Percentiles rank a stretch among this genome's conserved stretches.
Evolutionary conservation across 768 basidiomycete species (phyloP).

Genomic region (Kwoniella dejecticola): DNA sequence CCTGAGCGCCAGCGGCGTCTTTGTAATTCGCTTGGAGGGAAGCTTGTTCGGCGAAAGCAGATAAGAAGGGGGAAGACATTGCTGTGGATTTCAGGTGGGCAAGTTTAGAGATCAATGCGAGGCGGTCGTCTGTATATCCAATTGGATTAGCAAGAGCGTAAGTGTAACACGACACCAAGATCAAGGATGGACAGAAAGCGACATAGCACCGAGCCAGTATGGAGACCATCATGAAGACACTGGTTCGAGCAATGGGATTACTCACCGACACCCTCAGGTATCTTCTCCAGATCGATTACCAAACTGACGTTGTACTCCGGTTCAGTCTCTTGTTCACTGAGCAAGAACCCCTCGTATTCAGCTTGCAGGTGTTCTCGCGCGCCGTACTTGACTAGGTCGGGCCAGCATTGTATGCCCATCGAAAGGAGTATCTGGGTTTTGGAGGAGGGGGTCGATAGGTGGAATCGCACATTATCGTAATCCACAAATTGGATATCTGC

Average conservation of each 20-base stretch:
- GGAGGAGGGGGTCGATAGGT: constrained; percentile 80
- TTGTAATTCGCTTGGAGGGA: constrained; percentile 64
- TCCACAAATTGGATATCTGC: constrained; percentile 97
- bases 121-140: constrained; percentile 67
- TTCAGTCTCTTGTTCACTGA: constrained; percentile 65
- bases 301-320: constrained; percentile 87
- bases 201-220: too few species aligned
- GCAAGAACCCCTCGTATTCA: constrained; percentile 76
- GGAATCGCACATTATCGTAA: constrained; percentile 95
- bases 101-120: constrained; percentile 75
- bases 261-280: constrained; percentile 78
- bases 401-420: constrained; percentile 97
- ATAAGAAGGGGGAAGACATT: constrained; percentile 90
- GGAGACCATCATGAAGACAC: too few species aligned
- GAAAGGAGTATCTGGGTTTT: constrained; percentile 79
- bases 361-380: constrained; percentile 74
- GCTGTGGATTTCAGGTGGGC: constrained; percentile 89
- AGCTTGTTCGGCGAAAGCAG: constrained; percentile 79
- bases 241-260: constrained; percentile 19
- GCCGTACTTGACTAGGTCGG: constrained; percentile 84
- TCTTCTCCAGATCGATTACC: constrained; percentile 80
- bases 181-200: too few species aligned
- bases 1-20: constrained; percentile 60
- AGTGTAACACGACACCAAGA: not conserved
- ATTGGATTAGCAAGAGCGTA: not conserved